phyloP scores from a whole-genome alignment of 2,329 filamentous ascomycete species.

The Penicillium olsonii region DNA sequence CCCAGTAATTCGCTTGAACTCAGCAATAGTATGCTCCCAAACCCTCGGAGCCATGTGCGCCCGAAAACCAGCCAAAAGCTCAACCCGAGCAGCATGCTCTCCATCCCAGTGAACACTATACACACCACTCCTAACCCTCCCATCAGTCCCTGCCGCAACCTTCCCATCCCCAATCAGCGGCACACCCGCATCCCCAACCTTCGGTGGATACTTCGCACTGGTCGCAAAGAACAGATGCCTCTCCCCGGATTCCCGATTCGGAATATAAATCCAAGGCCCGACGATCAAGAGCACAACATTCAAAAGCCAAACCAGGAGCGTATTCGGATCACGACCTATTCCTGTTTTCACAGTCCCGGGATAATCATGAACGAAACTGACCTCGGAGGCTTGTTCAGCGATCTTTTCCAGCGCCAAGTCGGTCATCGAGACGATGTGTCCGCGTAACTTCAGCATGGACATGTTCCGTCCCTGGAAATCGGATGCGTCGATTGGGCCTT shows the following conservation, averaged over 20 bases:
- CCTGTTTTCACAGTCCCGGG: constrained; percentile 52
- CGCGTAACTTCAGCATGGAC: constrained; percentile 43
- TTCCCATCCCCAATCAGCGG: constrained; percentile 19
- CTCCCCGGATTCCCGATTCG: constrained; percentile 45
- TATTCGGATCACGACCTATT: constrained; percentile 27
- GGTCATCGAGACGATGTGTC: constrained; percentile 51
- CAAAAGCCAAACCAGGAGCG: background rate
- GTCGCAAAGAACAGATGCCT: constrained; percentile 48
- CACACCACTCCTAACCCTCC: constrained; percentile 31
- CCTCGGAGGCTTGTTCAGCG: constrained; percentile 48
- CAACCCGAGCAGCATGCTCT: constrained; percentile 10
- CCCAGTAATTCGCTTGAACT: constrained; percentile 19
- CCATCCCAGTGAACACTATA: constrained; percentile 30
- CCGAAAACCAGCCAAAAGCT: constrained; percentile 30
- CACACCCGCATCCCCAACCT: constrained; percentile 13
- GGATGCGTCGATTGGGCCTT: constrained; percentile 51
- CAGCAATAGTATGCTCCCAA: constrained; percentile 34
- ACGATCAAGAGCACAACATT: constrained; percentile 30
- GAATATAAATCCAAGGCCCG: constrained; percentile 23
- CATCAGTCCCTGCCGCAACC: constrained; percentile 25
- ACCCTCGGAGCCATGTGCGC: constrained; percentile 31
- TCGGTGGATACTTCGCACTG: constrained; percentile 34
- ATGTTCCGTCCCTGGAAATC: constrained; percentile 49
- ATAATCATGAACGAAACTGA: constrained; percentile 52
- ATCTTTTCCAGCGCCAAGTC: constrained; percentile 53